Evolutionary conservation across 192 early-diverging fungal genomes (phyloP).

Genomic region (Backusella tarrabulga): DNA sequence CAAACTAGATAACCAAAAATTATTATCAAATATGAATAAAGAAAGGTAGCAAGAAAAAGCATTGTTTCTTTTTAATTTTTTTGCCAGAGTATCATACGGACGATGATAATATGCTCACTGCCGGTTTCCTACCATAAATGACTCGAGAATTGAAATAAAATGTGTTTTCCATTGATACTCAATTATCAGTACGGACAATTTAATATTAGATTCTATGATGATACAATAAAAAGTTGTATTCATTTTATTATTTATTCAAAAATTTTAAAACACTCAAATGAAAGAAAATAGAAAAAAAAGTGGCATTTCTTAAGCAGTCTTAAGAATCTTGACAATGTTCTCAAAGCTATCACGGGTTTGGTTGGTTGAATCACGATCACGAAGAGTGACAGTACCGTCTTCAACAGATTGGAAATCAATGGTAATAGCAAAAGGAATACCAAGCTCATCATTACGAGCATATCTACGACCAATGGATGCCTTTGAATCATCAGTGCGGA

Average conservation of each 20-base stretch:
- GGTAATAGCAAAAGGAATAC: slow-evolving; percentile 96
- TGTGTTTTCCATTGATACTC: not conserved
- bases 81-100: no score
- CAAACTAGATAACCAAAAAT: no score
- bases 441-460: slow-evolving; percentile 96
- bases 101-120: no score
- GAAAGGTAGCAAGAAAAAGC: no score
- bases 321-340: slow-evolving; percentile 67
- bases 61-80: no score
- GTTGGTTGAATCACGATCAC: slow-evolving; percentile 94
- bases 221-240: not conserved
- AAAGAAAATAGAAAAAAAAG: not conserved
- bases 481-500: slow-evolving; percentile 86
- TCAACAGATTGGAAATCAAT: slow-evolving; percentile 98
- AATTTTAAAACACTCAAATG: not conserved
- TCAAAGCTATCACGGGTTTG: slow-evolving; percentile 86
- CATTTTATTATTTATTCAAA: slow-evolving; percentile 9
- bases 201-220: not conserved
- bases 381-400: slow-evolving; percentile 91
- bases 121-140: no score
- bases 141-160: not conserved
- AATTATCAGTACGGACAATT: not conserved
- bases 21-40: no score
- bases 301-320: slow-evolving; percentile 13
- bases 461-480: slow-evolving; percentile 94